Conservation (phyloP, 257 asterid species). For the Penstemon newberryi region DNA sequence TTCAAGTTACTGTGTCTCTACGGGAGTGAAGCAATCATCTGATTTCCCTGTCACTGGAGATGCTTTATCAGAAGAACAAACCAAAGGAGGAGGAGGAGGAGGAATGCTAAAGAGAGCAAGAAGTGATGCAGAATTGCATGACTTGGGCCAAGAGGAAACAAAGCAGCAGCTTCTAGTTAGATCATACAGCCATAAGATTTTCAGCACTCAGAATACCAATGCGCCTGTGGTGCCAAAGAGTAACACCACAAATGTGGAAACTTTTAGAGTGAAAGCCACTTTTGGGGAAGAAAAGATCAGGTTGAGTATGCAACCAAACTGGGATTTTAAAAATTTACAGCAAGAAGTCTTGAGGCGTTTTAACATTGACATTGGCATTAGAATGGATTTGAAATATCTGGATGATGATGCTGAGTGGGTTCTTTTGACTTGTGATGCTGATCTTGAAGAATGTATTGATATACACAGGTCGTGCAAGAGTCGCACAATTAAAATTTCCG, state of each 20-base stretch:
- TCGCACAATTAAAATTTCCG: constrained; percentile 56
- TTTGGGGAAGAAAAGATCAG: constrained; percentile 74
- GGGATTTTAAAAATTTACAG: constrained; percentile 55
- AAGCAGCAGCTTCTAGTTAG: constrained; percentile 44
- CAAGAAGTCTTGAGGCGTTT: constrained; percentile 64
- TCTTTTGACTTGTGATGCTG: constrained; percentile 80
- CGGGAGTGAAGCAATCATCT: constrained; percentile 51
- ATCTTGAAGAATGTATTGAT: constrained; percentile 78
- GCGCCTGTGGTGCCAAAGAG: constrained; percentile 36
- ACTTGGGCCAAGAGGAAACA: constrained; percentile 46
- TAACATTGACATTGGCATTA: constrained; percentile 43
- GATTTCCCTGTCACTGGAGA: constrained; percentile 33
- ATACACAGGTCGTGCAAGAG: constrained; percentile 57
- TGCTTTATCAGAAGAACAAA: neutral
- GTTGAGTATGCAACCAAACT: constrained; percentile 58
- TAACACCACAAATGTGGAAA: constrained; percentile 31
- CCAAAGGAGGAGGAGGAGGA: neutral
- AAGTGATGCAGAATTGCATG: constrained; percentile 54
- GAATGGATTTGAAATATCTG: constrained; percentile 62
- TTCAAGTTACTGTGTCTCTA: constrained; percentile 56
- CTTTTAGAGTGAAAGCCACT: constrained; percentile 59
- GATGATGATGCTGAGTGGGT: constrained; percentile 85
- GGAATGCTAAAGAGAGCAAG: constrained; percentile 39
- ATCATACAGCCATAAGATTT: constrained; percentile 57
- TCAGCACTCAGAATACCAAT: constrained; percentile 33